phyloP scores from a whole-genome alignment of 331 rosid genomes.

The Spiraea crenata region DNA sequence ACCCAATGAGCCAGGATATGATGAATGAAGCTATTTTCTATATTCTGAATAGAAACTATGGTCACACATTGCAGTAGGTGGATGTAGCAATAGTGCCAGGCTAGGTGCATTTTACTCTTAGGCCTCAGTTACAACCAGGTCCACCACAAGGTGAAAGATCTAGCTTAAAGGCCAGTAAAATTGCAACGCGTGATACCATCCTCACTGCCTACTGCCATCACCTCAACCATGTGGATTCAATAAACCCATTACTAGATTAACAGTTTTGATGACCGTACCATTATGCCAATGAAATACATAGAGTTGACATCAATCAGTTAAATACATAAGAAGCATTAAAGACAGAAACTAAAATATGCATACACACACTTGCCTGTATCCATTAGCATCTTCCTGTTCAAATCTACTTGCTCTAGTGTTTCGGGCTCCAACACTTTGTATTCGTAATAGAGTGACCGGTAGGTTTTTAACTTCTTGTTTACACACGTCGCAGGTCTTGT shows the following conservation, averaged over 20 bases:
- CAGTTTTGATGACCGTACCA: not conserved
- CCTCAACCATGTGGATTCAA: not conserved
- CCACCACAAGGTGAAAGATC: not conserved
- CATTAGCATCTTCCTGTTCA: slow-evolving; percentile 46
- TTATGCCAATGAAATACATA: not conserved
- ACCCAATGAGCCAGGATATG: no score
- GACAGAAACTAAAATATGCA: not conserved
- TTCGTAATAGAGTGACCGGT: slow-evolving; percentile 76
- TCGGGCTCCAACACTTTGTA: slow-evolving; percentile 60
- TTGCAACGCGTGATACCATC: not conserved
- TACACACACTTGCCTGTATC: slow-evolving; percentile 63
- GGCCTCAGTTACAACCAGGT: not conserved
- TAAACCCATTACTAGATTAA: not conserved
- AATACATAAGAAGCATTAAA: not conserved
- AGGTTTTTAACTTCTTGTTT: slow-evolving; percentile 88
- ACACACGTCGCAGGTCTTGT: slow-evolving; percentile 93
- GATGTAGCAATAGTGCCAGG: not conserved
- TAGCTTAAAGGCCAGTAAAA: not conserved
- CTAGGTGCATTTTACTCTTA: not conserved
- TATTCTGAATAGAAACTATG: not conserved
- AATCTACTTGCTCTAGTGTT: slow-evolving; percentile 40
- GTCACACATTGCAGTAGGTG: not conserved
- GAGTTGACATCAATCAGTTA: not conserved
- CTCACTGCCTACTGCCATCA: not conserved
- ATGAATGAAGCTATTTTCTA: not conserved